Base-by-base conservation (phyloP, 1,284 basidiomycete genomes). In the Ceratobasidium sp. region DNA sequence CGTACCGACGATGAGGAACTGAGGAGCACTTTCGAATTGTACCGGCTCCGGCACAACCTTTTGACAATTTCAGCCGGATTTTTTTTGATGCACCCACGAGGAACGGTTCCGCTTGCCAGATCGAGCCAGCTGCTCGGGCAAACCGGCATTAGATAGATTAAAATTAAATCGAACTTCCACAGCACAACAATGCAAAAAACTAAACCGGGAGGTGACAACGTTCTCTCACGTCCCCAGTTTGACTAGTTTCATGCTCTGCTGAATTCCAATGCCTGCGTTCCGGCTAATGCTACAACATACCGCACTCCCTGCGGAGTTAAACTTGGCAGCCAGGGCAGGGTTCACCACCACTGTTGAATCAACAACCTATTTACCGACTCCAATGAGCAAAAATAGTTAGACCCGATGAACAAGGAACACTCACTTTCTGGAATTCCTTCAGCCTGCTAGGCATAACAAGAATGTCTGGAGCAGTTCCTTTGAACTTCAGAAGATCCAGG, bases 401-500 rank as follows among this genome's bases (percentile, higher is more conserved):
- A 58, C 42, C 37, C n/a, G n/a, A n/a, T n/a, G 3, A 54, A 31
- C 26, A 37, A 63, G 13, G 17, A 20, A 33, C 33, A 54, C 78
- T 20, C 20, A 77, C 79, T 56, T 77, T 78, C 10, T 79, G 60
- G 76, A 78, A 78, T 39, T 77, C 73, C 42, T 79, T 79, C 51
- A 79, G 35, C 37, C 71, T 74, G 56, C 79, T 79, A 5, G 79
- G 79, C 17, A 78, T 31, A 10, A 79, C 51, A 1, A 79, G 33
- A 2, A 79, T 39, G 49, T 79, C 77, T 42, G 79, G 79, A 31
- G 76, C 64, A 1, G 68, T 26, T 23, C 65, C 78, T 0, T 84
- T 84, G 2, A 82, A 82, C 26, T 86, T 86, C 23, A 91, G 83
- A 7, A 85, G 84, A 13, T 88, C 87, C 20, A 85, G 87, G 83